A percentile compares a stretch with the other conserved stretches of the same genome.
Conservation (phyloP, 306 rosid genomes). For the Clitoria ternatea region DNA sequence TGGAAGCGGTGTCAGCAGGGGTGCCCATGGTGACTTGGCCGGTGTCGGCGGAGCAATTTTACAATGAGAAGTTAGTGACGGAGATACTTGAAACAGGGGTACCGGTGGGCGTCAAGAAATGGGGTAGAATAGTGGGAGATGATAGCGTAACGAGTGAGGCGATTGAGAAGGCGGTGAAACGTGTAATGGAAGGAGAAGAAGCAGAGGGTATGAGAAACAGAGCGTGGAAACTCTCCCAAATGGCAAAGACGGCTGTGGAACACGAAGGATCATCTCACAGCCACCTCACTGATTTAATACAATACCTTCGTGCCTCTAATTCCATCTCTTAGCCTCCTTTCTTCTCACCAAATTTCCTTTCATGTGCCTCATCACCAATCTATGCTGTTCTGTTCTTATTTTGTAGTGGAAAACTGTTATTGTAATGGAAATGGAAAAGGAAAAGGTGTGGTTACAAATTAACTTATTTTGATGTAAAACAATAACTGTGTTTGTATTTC, state of each 20-base stretch:
- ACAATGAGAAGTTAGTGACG: slow-evolving; percentile 1
- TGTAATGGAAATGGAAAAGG: no score
- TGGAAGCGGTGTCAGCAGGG: neutral
- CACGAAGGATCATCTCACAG: neutral
- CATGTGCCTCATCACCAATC: no score
- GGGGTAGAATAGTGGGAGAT: neutral
- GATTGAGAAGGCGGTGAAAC: neutral
- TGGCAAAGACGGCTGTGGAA: neutral
- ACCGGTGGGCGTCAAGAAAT: slow-evolving; percentile 10
- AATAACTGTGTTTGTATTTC: no score
- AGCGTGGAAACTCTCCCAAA: neutral
- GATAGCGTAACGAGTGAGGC: neutral
- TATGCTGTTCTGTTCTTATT: no score
- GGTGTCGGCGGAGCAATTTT: neutral
- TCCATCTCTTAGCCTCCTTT: no score
- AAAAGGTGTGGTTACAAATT: no score
- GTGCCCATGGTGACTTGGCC: slow-evolving; percentile 23
- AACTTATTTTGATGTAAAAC: no score
- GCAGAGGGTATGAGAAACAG: neutral
- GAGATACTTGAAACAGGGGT: slow-evolving; percentile 19
- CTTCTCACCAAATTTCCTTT: no score
- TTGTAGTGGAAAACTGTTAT: no score
- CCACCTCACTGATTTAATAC: neutral
- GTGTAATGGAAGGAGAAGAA: neutral
- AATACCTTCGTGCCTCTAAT: neutral